phyloP scores from a whole-genome alignment of 1,139 yeast species.

The Debaryomyces nepalensis region DNA sequence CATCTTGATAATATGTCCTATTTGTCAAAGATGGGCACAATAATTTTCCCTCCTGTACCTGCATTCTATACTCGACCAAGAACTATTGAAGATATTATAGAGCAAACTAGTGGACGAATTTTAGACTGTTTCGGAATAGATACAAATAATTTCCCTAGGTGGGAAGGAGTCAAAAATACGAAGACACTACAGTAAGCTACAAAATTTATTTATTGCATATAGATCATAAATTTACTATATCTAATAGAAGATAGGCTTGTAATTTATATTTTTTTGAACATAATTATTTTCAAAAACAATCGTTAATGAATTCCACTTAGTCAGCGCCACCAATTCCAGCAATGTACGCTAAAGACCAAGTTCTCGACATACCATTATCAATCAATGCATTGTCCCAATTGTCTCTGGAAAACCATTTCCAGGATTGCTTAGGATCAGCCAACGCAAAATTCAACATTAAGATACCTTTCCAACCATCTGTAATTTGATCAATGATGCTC shows the following conservation, averaged over 20 bases:
- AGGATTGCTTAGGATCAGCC: constrained; percentile 39
- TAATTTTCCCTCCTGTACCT: constrained; percentile 26
- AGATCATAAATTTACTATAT: background rate
- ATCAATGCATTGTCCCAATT: constrained; percentile 44
- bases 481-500: constrained; percentile 37
- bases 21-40: constrained; percentile 19
- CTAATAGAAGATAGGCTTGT: too few relatives aligned
- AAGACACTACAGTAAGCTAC: background rate
- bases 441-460: constrained; percentile 46
- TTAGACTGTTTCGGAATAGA: constrained; percentile 22
- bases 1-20: constrained; percentile 25
- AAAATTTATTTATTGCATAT: background rate
- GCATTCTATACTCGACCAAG: constrained; percentile 25
- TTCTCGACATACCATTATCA: constrained; percentile 51
- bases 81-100: constrained; percentile 20
- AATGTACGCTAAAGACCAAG: constrained; percentile 50
- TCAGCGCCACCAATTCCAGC: constrained; percentile 41
- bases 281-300: constrained; percentile 2
- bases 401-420: constrained; percentile 45
- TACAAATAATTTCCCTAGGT: constrained; percentile 21
- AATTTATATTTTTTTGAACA: background rate
- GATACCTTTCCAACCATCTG: constrained; percentile 53
- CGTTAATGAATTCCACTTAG: too few relatives aligned
- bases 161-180: constrained; percentile 19
- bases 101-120: constrained; percentile 23